phyloP scores from a whole-genome alignment of 495 filamentous ascomycete genomes.

The Mytilinidion resinicola region DNA sequence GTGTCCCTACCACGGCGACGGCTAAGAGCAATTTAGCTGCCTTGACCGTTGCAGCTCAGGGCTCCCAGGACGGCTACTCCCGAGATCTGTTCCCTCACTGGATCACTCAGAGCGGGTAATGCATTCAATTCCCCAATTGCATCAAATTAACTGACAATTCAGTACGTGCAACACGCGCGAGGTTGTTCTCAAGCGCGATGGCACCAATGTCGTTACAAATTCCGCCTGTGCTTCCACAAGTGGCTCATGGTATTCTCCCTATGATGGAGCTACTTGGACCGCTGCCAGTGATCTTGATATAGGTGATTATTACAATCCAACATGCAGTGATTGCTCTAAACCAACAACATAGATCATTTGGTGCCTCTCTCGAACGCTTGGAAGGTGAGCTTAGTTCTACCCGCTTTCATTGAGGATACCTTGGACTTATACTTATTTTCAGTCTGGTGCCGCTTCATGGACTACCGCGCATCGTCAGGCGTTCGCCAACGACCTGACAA shows the following conservation, averaged over 20 bases:
- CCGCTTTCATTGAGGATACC: neutral
- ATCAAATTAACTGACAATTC: constrained; percentile 17
- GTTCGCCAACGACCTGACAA: constrained; percentile 66
- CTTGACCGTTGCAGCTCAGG: constrained; percentile 49
- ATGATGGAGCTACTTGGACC: constrained; percentile 65
- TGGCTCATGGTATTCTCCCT: constrained; percentile 60
- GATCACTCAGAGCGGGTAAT: constrained; percentile 52
- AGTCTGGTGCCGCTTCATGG: constrained; percentile 47
- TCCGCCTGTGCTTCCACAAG: constrained; percentile 50
- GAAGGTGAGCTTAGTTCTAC: constrained; percentile 45
- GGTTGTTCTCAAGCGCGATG: constrained; percentile 62
- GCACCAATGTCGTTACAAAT: constrained; percentile 46
- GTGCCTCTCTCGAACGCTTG: constrained; percentile 70
- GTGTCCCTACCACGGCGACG: constrained; percentile 49
- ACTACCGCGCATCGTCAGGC: constrained; percentile 54
- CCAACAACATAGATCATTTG: constrained; percentile 72
- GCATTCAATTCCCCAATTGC: constrained; percentile 33
- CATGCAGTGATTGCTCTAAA: too few relatives aligned
- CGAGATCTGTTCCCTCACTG: constrained; percentile 64
- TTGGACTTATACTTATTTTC: neutral
- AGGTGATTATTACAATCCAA: too few relatives aligned
- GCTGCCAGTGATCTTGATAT: constrained; percentile 57
- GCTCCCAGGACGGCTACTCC: constrained; percentile 49
- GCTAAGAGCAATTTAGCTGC: constrained; percentile 50
- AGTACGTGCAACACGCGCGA: constrained; percentile 45